phyloP scores from a whole-genome alignment of 768 basidiomycete genomes.

The Scleroderma citrinum region DNA sequence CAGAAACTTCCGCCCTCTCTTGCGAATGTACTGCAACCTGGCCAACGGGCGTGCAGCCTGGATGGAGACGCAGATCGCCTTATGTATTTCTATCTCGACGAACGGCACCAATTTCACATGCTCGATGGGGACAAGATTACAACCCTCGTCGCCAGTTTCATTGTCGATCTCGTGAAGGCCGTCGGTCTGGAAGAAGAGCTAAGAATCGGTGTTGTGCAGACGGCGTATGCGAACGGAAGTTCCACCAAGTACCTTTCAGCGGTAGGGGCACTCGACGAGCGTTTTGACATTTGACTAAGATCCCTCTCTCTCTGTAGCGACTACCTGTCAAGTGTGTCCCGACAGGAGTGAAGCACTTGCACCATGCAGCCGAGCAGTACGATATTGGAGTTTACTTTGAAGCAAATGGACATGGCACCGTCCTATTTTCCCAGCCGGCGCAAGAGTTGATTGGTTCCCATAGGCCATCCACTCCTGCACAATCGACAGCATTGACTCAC shows the following conservation, averaged over 20 bases:
- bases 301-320: constrained; percentile 44
- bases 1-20: constrained; percentile 84
- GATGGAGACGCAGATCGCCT: constrained; percentile 98
- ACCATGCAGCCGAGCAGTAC: constrained; percentile 93
- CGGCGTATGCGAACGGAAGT: constrained; percentile 96
- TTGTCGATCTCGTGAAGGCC: constrained; percentile 82
- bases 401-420: constrained; percentile 98
- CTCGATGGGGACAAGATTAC: constrained; percentile 99
- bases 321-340: constrained; percentile 92
- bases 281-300: constrained; percentile 3
- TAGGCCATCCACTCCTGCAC: constrained; percentile 76
- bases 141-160: constrained; percentile 85
- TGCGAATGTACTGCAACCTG: constrained; percentile 51
- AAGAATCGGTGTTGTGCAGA: constrained; percentile 93
- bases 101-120: constrained; percentile 74
- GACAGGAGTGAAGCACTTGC: constrained; percentile 96
- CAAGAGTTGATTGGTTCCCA: constrained; percentile 53
- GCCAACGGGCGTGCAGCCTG: constrained; percentile 84
- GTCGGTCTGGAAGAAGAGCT: constrained; percentile 74
- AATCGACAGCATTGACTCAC: constrained; percentile 72
- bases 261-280: constrained; percentile 35
- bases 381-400: constrained; percentile 99
- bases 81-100: constrained; percentile 91
- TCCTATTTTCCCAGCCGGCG: constrained; percentile 81
- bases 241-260: constrained; percentile 89